Conservation (phyloP, 495 filamentous ascomycete species). For the Evansstolkia leycettana region DNA sequence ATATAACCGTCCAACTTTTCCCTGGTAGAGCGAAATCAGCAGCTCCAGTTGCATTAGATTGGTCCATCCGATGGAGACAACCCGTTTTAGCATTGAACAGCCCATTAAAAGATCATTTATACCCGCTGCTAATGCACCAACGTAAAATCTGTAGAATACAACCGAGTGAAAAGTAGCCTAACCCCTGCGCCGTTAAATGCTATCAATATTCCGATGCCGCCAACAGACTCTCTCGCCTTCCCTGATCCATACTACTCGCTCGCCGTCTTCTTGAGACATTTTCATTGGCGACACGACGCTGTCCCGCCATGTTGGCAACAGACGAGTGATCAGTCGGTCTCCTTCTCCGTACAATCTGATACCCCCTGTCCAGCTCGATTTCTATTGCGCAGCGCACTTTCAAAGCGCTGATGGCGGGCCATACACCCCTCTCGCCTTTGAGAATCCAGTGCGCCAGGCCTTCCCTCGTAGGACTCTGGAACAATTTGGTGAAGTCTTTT, state of each 20-base stretch:
- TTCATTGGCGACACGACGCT: conserved; percentile 17
- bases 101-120: no score
- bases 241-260: conserved; percentile 9
- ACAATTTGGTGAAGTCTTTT: conserved; percentile 58
- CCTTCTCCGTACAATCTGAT: conserved; percentile 60
- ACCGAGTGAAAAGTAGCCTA: no score
- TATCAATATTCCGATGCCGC: neutral
- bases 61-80: no score
- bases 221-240: conserved; percentile 1
- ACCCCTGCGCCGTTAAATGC: no score
- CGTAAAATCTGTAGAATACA: no score
- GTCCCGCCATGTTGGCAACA: conserved; percentile 3
- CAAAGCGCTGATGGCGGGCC: conserved; percentile 80
- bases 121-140: no score
- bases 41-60: no score
- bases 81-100: no score
- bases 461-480: conserved; percentile 67
- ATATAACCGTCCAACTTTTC: no score
- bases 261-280: conserved; percentile 15
- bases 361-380: conserved; percentile 71
- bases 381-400: conserved; percentile 79
- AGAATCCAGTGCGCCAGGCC: conserved; percentile 76
- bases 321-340: conserved; percentile 26
- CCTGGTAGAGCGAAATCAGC: no score
- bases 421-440: conserved; percentile 75